A percentile compares a stretch with the other conserved stretches of the same genome.
Conservation (phyloP, 2,329 filamentous ascomycete genomes). For the Fusarium pilosicola region DNA sequence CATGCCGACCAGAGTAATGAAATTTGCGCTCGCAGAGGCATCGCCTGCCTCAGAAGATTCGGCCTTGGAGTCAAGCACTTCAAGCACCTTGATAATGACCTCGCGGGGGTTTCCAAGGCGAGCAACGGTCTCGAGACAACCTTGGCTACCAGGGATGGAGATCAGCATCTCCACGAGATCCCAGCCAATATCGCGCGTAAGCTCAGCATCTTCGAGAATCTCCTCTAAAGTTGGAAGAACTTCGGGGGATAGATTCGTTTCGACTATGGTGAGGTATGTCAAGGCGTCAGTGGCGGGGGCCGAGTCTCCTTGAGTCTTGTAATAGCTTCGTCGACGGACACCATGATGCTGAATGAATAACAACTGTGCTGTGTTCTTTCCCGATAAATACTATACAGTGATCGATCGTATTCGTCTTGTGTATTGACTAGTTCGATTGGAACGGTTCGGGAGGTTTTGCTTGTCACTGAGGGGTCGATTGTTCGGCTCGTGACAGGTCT, state of each 20-base stretch:
- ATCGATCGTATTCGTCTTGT: neutral
- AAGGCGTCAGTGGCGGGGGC: constrained; percentile 71
- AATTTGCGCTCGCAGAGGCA: constrained; percentile 59
- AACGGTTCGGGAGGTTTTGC: neutral
- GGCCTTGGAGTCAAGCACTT: constrained; percentile 69
- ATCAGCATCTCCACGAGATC: constrained; percentile 82
- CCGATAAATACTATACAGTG: neutral
- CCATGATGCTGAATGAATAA: constrained; percentile 38
- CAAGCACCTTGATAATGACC: constrained; percentile 82
- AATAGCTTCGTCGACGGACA: constrained; percentile 53
- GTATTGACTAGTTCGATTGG: constrained; percentile 8
- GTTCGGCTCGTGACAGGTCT: constrained; percentile 4
- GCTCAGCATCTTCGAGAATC: constrained; percentile 72
- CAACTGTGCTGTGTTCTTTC: neutral
- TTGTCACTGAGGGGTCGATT: constrained; percentile 25
- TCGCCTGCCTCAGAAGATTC: constrained; percentile 52
- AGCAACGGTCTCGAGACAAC: constrained; percentile 78
- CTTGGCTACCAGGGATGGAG: constrained; percentile 72
- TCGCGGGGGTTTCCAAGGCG: constrained; percentile 83
- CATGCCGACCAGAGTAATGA: constrained; percentile 76
- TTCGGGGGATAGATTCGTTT: constrained; percentile 75
- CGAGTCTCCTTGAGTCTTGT: constrained; percentile 59
- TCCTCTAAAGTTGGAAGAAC: constrained; percentile 74
- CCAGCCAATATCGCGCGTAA: constrained; percentile 85
- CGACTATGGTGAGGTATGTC: constrained; percentile 82